Base-by-base conservation (phyloP, 2,329 filamentous ascomycete genomes). In the Tolypocladium ovalisporum region DNA sequence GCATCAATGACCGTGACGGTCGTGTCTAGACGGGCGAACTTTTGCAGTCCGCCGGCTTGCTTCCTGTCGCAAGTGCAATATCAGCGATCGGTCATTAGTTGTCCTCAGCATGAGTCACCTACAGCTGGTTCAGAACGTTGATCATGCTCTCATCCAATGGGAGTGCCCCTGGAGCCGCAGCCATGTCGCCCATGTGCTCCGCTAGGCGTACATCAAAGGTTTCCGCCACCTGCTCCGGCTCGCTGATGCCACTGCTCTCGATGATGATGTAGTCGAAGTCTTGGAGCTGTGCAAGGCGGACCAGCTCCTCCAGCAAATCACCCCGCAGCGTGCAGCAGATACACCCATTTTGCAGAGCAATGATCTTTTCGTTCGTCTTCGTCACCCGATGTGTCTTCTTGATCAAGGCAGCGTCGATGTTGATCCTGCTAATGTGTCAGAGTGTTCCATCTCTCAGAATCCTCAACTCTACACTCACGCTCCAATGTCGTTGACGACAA, bases 291-390 rank as follows among this genome's bases (percentile, higher is more conserved):
- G 85, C 67, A 1, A 90, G 74, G 1, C 78, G 78, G 0, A 86
- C 85, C 0, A 90, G 78, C 66, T 90, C 87, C 59, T 87, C 82
- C 0, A 90, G 77, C 1, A 90, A 71, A 57, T 90, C 87, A 1
- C 86, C 86, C 4, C 87, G 82, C 0, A 90, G 75, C 0, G 86
- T 90, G 63, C 87, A 90, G 74, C 87, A 90, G 64, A 90, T 90
- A 62, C 87, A 90, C 12, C 87, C 85, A 60, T 88, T 89, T 64
- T 88, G 84, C 56, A 89, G 76, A 12, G 84, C 80, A 19, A 88
- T 82, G 36, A 88, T 76, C 61, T 87, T 85, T 61, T 87, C 83
- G 42, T 85, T 73, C 0, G 80, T 81, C 61, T 81, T 78, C 2
- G 79, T 80, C 39, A 86, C 70, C 29, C 76, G 77, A 63, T 84